Evolutionary conservation across 2,329 filamentous ascomycete genomes (phyloP), one percentile per base, ranked within the genome.

Genomic region (Sclerotinia glacialis): DNA sequence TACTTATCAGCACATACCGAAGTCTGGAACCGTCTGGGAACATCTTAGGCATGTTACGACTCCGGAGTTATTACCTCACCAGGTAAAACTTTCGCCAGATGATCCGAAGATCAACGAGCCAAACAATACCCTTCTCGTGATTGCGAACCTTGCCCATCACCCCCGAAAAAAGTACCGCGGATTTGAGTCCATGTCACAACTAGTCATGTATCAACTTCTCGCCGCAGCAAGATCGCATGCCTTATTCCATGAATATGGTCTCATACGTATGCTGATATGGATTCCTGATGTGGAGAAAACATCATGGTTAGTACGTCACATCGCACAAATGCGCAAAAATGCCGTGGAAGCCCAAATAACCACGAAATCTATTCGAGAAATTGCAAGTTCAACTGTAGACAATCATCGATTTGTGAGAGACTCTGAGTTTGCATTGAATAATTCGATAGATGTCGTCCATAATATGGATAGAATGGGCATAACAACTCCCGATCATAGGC

Each of bases 261-360:
- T 88, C 23, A 88, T 96, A 3, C 87, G 93, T 59, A 89, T 94
- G 81, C 82, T 98, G 0, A 75, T 93, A 49, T 93, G 93, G 88
- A 74, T 88, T 4, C 82, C 85, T 1, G 80, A 88, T 53, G 80
- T 84, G 0, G 89, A 92, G 66, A 86, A 86, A 70, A 73, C 77
- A 8, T 69, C 76, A 1, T 71, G 91, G 0, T 67, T 97, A 9
- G 89, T 93, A 0, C 84, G 84, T 63, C 78, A 80, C 2, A 74
- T 90, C 3, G 77, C 80, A 44, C 77, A 80, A 1, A 84, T 89
- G n/a, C 82, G 78, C 52, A 87, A 86, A 55, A 76, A 81, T 28
- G 81, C 85, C 5, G 75, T 90, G 5, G 81, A 89, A 63, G 80
- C 84, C 1, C 88, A 92, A 70, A 77, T 89, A 4, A 76, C 81